Evolutionary conservation across 768 basidiomycete species (phyloP).

Genomic region (Agaricus blazei): DNA sequence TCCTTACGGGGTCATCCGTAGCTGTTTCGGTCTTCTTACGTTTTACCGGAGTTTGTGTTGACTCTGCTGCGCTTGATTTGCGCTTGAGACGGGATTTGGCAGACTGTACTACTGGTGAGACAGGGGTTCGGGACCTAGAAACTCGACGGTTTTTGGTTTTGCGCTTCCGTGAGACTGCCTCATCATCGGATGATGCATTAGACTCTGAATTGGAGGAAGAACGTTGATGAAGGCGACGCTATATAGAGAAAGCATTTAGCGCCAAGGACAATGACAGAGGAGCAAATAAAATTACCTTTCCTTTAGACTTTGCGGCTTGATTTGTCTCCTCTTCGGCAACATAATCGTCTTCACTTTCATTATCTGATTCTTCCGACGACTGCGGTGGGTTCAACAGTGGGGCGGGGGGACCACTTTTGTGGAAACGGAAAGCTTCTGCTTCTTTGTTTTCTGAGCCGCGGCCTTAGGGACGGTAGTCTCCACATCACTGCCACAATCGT

Average conservation of each 20-base stretch:
- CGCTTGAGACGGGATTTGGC: constrained; percentile 20
- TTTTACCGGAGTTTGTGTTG: neutral
- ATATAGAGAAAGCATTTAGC: neutral
- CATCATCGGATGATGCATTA: constrained; percentile 40
- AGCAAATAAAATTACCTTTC: constrained; percentile 34
- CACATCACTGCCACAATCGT: constrained; percentile 32
- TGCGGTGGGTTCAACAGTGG: constrained; percentile 2
- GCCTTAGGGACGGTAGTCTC: constrained; percentile 22
- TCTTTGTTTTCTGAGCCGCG: constrained; percentile 20
- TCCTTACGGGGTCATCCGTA: constrained; percentile 68
- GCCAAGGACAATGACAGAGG: neutral
- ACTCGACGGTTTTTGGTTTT: constrained; percentile 18
- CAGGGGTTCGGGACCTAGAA: constrained; percentile 22
- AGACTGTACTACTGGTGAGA: constrained; percentile 24
- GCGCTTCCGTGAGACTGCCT: constrained; percentile 13
- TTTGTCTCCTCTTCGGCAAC: constrained; percentile 38
- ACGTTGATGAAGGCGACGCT: constrained; percentile 2
- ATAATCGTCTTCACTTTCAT: constrained; percentile 71
- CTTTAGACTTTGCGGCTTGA: constrained; percentile 26
- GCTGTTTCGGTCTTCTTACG: constrained; percentile 22
- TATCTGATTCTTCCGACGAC: constrained; percentile 41
- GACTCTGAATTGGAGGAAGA: constrained; percentile 17
- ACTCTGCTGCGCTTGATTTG: neutral
- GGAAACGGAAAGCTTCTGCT: constrained; percentile 16
- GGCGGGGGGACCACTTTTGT: neutral